Conservation (phyloP, 2,329 filamentous ascomycete genomes). For the Tolypocladium amazonense region DNA sequence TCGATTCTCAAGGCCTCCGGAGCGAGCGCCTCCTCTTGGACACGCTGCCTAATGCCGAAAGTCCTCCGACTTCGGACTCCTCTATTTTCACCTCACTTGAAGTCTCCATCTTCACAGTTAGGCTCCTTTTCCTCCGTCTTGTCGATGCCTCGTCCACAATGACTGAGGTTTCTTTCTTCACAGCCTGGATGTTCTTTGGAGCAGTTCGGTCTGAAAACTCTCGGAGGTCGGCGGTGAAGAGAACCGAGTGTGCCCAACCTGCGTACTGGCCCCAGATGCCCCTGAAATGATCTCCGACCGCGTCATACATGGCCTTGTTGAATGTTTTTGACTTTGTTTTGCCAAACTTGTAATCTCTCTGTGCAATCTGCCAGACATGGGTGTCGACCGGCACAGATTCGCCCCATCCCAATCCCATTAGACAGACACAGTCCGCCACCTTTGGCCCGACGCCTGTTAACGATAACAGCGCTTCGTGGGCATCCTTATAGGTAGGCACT, state of each 20-base stretch:
- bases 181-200: slow-evolving; percentile 3
- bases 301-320: slow-evolving; percentile 80
- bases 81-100: slow-evolving; percentile 10
- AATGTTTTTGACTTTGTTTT: slow-evolving; percentile 76
- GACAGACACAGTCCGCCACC: slow-evolving; percentile 89
- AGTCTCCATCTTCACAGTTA: slow-evolving; percentile 6
- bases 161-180: background rate
- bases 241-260: slow-evolving; percentile 93
- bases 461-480: slow-evolving; percentile 68
- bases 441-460: slow-evolving; percentile 91
- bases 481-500: slow-evolving; percentile 58
- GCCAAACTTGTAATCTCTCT: slow-evolving; percentile 88
- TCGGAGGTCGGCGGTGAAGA: slow-evolving; percentile 87
- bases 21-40: slow-evolving; percentile 18
- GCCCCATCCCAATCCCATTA: slow-evolving; percentile 94
- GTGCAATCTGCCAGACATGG: slow-evolving; percentile 97
- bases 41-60: slow-evolving; percentile 11
- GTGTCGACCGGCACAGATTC: slow-evolving; percentile 95
- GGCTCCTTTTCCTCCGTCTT: slow-evolving; percentile 17
- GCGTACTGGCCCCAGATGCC: slow-evolving; percentile 85
- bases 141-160: slow-evolving; percentile 12
- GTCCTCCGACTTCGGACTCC: slow-evolving; percentile 9
- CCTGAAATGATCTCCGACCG: slow-evolving; percentile 83
- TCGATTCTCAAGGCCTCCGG: background rate
- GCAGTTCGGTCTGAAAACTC: slow-evolving; percentile 61